Conservation (phyloP, 768 basidiomycete genomes). For the Pleurotus ostreatus region DNA sequence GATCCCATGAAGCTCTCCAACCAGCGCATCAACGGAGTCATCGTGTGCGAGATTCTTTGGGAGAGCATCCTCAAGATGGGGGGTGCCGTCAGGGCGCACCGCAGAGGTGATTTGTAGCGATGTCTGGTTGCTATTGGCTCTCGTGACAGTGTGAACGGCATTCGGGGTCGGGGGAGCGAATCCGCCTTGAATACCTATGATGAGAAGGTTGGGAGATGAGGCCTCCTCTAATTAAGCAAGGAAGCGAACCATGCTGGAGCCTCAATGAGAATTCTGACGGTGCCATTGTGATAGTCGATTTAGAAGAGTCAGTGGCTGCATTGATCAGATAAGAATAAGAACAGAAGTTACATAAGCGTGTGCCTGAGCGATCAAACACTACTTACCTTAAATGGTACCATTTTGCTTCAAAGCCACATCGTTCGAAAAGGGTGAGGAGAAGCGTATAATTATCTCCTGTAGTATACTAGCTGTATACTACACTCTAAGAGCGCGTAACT, state of each 20-base stretch:
- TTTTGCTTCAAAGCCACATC: too few relatives aligned
- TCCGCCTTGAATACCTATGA: constrained; percentile 69
- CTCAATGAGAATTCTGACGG: constrained; percentile 50
- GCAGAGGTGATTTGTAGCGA: constrained; percentile 43
- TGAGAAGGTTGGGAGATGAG: too few relatives aligned
- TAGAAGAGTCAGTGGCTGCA: too few relatives aligned
- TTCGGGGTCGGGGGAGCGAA: constrained; percentile 66
- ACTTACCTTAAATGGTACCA: too few relatives aligned
- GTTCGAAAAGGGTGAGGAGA: too few relatives aligned
- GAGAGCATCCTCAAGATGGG: constrained; percentile 32
- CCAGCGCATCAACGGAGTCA: constrained; percentile 30
- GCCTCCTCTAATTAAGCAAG: too few relatives aligned
- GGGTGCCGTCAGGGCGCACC: constrained; percentile 44
- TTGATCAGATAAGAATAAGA: too few relatives aligned
- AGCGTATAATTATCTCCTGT: too few relatives aligned
- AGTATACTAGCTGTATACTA: too few relatives aligned
- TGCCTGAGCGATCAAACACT: too few relatives aligned
- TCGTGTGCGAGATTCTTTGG: constrained; percentile 37
- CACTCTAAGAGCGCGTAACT: too few relatives aligned
- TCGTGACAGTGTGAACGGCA: constrained; percentile 50
- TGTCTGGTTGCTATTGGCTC: constrained; percentile 24
- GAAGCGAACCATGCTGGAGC: constrained; percentile 53
- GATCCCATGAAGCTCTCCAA: constrained; percentile 58
- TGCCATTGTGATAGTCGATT: constrained; percentile 26
- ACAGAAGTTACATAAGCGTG: too few relatives aligned